phyloP scores from a whole-genome alignment of 2,329 filamentous ascomycete species.

The Cladophialophora immunda region DNA sequence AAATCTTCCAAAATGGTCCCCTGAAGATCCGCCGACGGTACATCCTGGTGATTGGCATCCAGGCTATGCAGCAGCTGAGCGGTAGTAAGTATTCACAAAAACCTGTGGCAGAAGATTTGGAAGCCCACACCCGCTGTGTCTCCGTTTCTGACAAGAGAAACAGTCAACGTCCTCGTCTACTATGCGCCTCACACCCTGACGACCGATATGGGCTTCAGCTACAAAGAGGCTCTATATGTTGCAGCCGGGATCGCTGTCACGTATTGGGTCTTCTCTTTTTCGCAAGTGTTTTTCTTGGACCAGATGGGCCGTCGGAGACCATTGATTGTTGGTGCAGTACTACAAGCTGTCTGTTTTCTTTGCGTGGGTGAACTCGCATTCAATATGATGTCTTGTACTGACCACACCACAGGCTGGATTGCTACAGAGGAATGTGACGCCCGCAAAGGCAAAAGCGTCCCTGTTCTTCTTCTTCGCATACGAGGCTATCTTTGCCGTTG shows the following conservation, averaged over 20 bases:
- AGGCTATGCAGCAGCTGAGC: slow-evolving; percentile 62
- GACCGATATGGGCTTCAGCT: slow-evolving; percentile 7
- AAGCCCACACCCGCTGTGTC: too few species aligned
- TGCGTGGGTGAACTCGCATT: slow-evolving; percentile 3
- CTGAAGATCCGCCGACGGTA: slow-evolving; percentile 64
- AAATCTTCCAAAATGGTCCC: slow-evolving; percentile 66
- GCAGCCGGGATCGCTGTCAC: slow-evolving; percentile 13
- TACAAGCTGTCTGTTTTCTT: slow-evolving; percentile 14
- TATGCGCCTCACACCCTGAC: slow-evolving; percentile 16
- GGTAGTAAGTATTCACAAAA: slow-evolving; percentile 51
- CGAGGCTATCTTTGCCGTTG: slow-evolving; percentile 68
- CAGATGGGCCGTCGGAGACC: slow-evolving; percentile 9
- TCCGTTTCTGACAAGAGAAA: too few species aligned
- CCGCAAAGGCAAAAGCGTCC: slow-evolving; percentile 8
- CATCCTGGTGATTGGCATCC: slow-evolving; percentile 62
- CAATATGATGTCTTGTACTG: neutral
- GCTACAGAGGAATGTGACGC: neutral
- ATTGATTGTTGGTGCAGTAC: slow-evolving; percentile 9
- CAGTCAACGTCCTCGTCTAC: slow-evolving; percentile 14
- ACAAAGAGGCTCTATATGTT: neutral
- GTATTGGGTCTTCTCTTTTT: slow-evolving; percentile 20
- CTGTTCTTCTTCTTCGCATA: slow-evolving; percentile 65
- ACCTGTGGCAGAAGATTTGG: too few species aligned
- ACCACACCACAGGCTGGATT: slow-evolving; percentile 8
- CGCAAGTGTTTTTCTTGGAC: slow-evolving; percentile 8